phyloP scores from a whole-genome alignment of 2,329 filamentous ascomycete species.

The Neophaeococcomyces aloes region DNA sequence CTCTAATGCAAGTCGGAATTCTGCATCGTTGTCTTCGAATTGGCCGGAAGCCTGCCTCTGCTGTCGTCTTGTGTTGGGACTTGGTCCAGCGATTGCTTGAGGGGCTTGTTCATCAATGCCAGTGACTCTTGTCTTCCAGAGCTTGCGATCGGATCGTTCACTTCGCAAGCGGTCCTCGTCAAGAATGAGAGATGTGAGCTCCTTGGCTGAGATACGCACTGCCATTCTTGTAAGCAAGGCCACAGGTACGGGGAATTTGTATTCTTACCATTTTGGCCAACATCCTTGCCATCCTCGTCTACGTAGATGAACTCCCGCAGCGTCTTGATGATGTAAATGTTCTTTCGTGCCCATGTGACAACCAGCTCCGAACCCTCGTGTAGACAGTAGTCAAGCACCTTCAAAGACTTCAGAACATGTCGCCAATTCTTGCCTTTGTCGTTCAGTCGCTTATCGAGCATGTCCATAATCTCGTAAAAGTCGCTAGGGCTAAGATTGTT shows the following conservation, averaged over 20 bases:
- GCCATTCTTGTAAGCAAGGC: conserved; percentile 14
- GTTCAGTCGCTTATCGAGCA: conserved; percentile 96
- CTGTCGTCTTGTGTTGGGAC: conserved; percentile 29
- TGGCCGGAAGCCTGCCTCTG: conserved; percentile 33
- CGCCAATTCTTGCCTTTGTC: conserved; percentile 99
- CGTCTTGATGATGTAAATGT: conserved; percentile 98
- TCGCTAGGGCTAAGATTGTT: conserved; percentile 62
- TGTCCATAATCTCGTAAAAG: conserved; percentile 99
- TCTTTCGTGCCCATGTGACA: conserved; percentile 95
- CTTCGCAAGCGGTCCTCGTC: conserved; percentile 87
- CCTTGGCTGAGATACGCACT: conserved; percentile 95
- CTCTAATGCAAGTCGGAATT: conserved; percentile 83
- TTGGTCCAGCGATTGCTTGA: conserved; percentile 33
- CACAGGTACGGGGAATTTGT: background rate
- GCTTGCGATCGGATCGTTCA: conserved; percentile 81
- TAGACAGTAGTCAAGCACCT: conserved; percentile 94
- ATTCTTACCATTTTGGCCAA: conserved; percentile 82
- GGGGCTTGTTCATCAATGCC: conserved; percentile 73
- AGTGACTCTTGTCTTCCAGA: conserved; percentile 93
- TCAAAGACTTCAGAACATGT: conserved; percentile 92
- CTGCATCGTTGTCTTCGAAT: conserved; percentile 73
- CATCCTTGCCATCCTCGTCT: conserved; percentile 89
- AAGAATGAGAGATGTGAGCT: conserved; percentile 79
- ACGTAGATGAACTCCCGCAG: conserved; percentile 93
- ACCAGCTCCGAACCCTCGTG: conserved; percentile 95